Conservation (phyloP, 106 monocot genomes). For the Iris macrosiphon region DNA sequence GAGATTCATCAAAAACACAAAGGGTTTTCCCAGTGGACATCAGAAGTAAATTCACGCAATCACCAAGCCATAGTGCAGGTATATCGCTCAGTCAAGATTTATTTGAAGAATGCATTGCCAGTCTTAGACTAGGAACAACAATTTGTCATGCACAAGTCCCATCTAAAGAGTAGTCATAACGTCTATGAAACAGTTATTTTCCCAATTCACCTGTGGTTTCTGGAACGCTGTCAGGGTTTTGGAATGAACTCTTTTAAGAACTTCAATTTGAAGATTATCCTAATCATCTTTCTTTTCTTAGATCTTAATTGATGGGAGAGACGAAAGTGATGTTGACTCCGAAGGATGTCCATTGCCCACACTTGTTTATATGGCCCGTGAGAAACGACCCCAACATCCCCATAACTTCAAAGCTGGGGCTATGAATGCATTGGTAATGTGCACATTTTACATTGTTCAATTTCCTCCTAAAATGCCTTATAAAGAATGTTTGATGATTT, state of each 20-base stretch:
- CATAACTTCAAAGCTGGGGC: constrained; percentile 88
- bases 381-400: constrained; percentile 46
- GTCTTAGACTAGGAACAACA: no score
- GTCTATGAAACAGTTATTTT: no score
- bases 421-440: constrained; percentile 55
- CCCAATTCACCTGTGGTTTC: no score
- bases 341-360: constrained; percentile 44
- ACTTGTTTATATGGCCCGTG: constrained; percentile 76
- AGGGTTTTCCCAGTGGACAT: constrained; percentile 39
- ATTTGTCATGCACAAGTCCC: no score
- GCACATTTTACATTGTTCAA: no score
- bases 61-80: constrained; percentile 55
- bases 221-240: no score
- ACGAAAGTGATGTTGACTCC: constrained; percentile 16
- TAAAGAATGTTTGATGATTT: no score
- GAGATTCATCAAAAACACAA: constrained; percentile 26
- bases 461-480: background rate
- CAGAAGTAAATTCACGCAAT: constrained; percentile 14
- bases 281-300: constrained; percentile 1
- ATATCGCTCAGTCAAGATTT: no score
- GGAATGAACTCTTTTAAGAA: no score
- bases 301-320: constrained; percentile 71
- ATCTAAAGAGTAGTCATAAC: no score
- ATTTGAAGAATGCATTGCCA: no score
- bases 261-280: no score